Conservation (phyloP, 2,329 filamentous ascomycete species). For the Hypoxylon sp. region DNA sequence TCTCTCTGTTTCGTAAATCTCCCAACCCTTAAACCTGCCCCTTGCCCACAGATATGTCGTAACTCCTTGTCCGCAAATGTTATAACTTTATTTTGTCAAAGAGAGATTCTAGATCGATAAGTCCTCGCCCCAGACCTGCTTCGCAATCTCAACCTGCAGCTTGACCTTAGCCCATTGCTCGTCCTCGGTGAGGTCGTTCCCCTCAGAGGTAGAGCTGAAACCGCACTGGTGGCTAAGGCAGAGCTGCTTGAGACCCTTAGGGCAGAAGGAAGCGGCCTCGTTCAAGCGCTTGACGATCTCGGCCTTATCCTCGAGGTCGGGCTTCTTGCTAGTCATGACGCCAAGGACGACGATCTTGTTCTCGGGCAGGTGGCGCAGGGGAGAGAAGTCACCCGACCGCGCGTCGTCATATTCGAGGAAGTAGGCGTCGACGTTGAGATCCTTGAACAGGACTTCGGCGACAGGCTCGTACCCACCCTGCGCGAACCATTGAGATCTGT, state of each 20-base stretch:
- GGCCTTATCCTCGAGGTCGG: conserved; percentile 67
- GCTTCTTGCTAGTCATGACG: conserved; percentile 70
- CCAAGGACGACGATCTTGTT: conserved; percentile 70
- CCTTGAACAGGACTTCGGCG: conserved; percentile 70
- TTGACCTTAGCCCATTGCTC: conserved; percentile 72
- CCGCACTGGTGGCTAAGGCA: conserved; percentile 72
- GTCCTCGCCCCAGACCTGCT: conserved; percentile 69
- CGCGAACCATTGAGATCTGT: conserved; percentile 70
- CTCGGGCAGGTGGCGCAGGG: conserved; percentile 67
- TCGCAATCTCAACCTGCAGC: conserved; percentile 70
- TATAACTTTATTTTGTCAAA: not conserved
- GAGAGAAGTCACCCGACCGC: conserved; percentile 68
- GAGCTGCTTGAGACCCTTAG: conserved; percentile 68
- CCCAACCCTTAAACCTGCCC: not conserved
- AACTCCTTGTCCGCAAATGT: not conserved
- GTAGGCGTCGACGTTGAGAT: conserved; percentile 70
- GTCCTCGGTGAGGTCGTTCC: conserved; percentile 69
- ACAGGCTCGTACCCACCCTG: conserved; percentile 72
- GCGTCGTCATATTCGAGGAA: conserved; percentile 74
- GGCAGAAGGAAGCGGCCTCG: conserved; percentile 64
- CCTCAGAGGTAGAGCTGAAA: conserved; percentile 70
- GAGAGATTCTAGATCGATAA: conserved; percentile 45
- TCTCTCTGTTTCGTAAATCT: not conserved
- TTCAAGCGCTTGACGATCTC: conserved; percentile 58
- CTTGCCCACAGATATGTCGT: not conserved